phyloP scores from a whole-genome alignment of 2,329 filamentous ascomycete genomes.

The Pochonia chlamydosporia region DNA sequence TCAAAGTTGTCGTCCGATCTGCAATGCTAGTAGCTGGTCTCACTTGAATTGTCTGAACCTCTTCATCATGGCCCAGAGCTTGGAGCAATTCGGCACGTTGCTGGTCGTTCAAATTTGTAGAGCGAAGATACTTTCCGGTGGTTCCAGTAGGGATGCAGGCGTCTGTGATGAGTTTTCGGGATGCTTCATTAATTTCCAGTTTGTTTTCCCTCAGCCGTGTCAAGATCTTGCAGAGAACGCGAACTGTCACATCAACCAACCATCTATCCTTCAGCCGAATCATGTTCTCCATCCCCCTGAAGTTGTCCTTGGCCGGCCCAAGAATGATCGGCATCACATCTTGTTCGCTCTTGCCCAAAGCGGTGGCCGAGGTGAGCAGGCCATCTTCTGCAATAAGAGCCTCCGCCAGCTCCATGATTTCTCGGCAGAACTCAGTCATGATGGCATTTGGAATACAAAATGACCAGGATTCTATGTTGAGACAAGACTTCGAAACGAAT shows the following conservation, averaged over 20 bases:
- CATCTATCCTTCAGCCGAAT: constrained; percentile 84
- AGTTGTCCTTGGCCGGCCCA: constrained; percentile 32
- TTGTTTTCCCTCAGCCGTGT: constrained; percentile 71
- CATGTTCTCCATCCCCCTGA: constrained; percentile 78
- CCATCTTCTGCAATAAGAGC: constrained; percentile 78
- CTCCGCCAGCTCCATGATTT: constrained; percentile 91
- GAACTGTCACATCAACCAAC: constrained; percentile 75
- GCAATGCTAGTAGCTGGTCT: constrained; percentile 22
- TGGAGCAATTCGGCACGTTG: constrained; percentile 79
- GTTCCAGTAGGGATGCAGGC: constrained; percentile 54
- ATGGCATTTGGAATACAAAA: constrained; percentile 63
- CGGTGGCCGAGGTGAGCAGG: constrained; percentile 65
- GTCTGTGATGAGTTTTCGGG: constrained; percentile 57
- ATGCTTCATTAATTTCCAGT: constrained; percentile 60
- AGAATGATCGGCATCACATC: constrained; percentile 36
- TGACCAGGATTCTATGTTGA: constrained; percentile 80
- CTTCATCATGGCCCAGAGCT: constrained; percentile 53
- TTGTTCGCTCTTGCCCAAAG: constrained; percentile 26
- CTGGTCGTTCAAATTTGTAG: constrained; percentile 73
- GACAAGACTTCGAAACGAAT: constrained; percentile 73
- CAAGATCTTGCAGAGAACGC: constrained; percentile 78
- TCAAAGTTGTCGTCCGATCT: constrained; percentile 14
- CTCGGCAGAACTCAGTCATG: constrained; percentile 91
- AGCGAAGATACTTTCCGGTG: constrained; percentile 52
- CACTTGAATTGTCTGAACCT: constrained; percentile 42